Conservation (phyloP, 148 eudicot genomes). For the Spergularia bocconei region DNA sequence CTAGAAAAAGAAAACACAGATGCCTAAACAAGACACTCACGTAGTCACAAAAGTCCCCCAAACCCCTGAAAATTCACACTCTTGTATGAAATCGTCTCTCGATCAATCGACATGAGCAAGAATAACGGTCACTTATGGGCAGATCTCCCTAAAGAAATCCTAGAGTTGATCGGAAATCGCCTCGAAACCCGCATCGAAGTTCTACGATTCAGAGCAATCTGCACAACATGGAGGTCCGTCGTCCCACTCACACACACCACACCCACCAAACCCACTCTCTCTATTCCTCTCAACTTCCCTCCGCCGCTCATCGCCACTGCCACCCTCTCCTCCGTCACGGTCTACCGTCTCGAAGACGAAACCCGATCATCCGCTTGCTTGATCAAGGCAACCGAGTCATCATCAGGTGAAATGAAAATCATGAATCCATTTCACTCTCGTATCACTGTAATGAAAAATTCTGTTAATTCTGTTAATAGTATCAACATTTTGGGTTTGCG, state of each 20-base stretch:
- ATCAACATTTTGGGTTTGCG: constrained; percentile 11
- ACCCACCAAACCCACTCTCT: neutral
- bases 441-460: neutral
- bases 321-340: neutral
- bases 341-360: constrained; percentile 11
- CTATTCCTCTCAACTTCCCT: neutral
- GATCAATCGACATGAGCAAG: neutral
- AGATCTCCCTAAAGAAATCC: constrained; percentile 8
- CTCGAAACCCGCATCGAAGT: neutral
- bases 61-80: no score
- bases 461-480: neutral
- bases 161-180: constrained; percentile 6
- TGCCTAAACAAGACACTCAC: no score
- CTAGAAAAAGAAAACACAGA: no score
- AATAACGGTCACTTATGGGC: neutral
- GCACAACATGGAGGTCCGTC: constrained; percentile 18
- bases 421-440: neutral
- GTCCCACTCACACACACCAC: constrained; percentile 7
- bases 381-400: constrained; percentile 3
- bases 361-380: neutral
- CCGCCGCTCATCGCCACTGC: neutral
- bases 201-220: constrained; percentile 9
- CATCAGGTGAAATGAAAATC: neutral
- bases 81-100: neutral
- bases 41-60: no score